Evolutionary conservation across 768 basidiomycete genomes (phyloP).

Genomic region (Suillus tomentosus): DNA sequence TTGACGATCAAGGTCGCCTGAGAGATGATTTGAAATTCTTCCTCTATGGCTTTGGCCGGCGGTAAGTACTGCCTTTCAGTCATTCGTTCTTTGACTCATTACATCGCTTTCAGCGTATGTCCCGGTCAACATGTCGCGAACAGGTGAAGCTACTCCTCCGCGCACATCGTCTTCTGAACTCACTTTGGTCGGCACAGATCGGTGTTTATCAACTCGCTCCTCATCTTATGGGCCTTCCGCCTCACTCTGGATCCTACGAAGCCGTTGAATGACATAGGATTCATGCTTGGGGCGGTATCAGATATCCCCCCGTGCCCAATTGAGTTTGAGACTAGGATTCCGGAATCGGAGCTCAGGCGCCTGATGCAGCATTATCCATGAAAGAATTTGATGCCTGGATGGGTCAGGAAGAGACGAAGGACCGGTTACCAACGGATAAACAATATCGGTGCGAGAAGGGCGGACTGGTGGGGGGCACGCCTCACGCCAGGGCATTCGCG

Average conservation of each 20-base stretch:
- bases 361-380: not conserved
- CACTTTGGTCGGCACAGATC: no score
- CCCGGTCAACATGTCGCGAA: slow-evolving; percentile 57
- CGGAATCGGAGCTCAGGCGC: not conserved
- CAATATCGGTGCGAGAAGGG: slow-evolving; percentile 9
- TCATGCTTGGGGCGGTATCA: no score
- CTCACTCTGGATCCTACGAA: no score
- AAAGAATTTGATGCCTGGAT: no score
- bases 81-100: not conserved
- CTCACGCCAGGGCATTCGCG: no score
- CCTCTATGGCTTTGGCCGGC: slow-evolving; percentile 38
- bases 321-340: slow-evolving; percentile 47
- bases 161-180: slow-evolving; percentile 16
- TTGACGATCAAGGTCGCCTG: slow-evolving; percentile 30
- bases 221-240: no score
- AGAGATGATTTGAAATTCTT: slow-evolving; percentile 31
- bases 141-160: slow-evolving; percentile 31
- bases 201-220: no score
- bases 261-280: no score
- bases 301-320: slow-evolving; percentile 14
- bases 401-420: not conserved
- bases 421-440: slow-evolving; percentile 5
- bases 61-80: slow-evolving; percentile 19
- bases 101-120: slow-evolving; percentile 43
- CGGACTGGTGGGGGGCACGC: no score